Conservation (phyloP, 2,329 filamentous ascomycete genomes). For the Triangularia verruculosa region DNA sequence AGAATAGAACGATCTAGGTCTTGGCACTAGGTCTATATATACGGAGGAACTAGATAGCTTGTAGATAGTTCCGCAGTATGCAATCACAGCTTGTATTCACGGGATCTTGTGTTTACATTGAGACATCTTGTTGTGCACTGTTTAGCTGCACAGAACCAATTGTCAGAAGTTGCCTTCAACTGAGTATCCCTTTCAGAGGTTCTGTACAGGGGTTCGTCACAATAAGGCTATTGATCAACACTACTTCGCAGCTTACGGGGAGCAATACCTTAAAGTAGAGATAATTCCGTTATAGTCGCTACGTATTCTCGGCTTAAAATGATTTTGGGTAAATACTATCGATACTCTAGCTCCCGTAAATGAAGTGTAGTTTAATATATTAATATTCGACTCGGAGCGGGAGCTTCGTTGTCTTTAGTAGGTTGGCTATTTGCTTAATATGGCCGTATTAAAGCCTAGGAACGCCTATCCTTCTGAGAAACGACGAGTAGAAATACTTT, state of each 20-base stretch:
- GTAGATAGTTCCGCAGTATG: no score
- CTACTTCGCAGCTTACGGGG: conserved; percentile 13
- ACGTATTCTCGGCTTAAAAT: conserved; percentile 3
- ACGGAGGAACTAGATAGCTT: no score
- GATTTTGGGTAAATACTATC: conserved; percentile 11
- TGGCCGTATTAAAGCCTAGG: neutral
- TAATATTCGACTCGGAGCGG: no score
- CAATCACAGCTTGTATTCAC: no score
- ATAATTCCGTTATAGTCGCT: neutral
- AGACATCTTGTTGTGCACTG: no score
- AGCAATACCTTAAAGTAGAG: neutral
- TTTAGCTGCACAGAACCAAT: no score
- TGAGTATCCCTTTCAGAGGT: no score
- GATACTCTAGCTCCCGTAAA: neutral
- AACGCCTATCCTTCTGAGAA: neutral
- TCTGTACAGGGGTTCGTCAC: no score
- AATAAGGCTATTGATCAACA: neutral
- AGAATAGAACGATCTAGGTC: no score
- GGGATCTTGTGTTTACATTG: no score
- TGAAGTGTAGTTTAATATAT: neutral
- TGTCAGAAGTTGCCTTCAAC: no score
- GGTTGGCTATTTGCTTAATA: neutral
- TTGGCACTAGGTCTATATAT: no score
- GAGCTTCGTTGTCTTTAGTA: neutral
- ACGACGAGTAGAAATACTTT: conserved; percentile 7